phyloP scores from a whole-genome alignment of 805 yeast genomes.

The Ogataea allantospora region DNA sequence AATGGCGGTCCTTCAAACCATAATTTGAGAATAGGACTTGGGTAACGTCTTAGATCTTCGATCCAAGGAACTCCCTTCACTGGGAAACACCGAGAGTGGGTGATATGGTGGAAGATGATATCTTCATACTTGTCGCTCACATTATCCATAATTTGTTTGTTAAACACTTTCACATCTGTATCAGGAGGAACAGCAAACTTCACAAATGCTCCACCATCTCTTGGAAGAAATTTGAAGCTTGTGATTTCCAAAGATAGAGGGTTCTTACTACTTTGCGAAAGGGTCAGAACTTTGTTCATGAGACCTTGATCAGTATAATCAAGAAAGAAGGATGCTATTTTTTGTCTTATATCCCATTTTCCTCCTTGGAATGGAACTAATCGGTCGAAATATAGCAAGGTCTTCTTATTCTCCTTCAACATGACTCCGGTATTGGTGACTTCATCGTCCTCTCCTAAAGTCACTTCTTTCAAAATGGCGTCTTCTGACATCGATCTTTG shows the following conservation, averaged over 20 bases:
- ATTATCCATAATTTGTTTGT: conserved; percentile 43
- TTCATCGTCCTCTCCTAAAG: conserved; percentile 53
- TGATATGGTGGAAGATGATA: conserved; percentile 40
- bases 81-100: conserved; percentile 56
- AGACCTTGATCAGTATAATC: conserved; percentile 40
- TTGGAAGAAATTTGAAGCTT: conserved; percentile 62
- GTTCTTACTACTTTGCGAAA: conserved; percentile 38
- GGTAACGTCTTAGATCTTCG: conserved; percentile 82
- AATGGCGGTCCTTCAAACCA: conserved; percentile 74
- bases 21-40: conserved; percentile 61
- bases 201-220: conserved; percentile 96
- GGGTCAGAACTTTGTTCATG: conserved; percentile 25
- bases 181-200: conserved; percentile 62
- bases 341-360: conserved; percentile 46
- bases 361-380: conserved; percentile 43
- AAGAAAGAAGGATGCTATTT: conserved; percentile 39
- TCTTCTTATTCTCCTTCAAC: conserved; percentile 46
- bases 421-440: conserved; percentile 60
- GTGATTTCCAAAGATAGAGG: conserved; percentile 41
- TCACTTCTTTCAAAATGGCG: conserved; percentile 36
- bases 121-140: conserved; percentile 29
- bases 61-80: conserved; percentile 96
- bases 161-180: conserved; percentile 49
- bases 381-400: conserved; percentile 56
- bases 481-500: conserved; percentile 27